Evolutionary conservation across 345 rosid genomes (phyloP).

Genomic region (Excoecaria cochinchinensis): DNA sequence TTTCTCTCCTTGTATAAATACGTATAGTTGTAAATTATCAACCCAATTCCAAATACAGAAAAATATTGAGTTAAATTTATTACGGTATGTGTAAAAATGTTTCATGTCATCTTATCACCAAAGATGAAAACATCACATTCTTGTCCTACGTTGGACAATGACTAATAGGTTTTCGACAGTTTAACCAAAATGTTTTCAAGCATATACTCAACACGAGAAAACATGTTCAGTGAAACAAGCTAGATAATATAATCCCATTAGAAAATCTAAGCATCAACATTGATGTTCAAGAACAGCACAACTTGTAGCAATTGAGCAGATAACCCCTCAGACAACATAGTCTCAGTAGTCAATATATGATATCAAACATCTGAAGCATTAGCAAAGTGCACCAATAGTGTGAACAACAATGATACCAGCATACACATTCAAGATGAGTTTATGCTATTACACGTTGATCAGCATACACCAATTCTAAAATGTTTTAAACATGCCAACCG

Average conservation of each 20-base stretch:
- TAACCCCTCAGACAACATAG: neutral
- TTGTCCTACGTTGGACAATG: neutral
- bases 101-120: neutral
- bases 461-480: neutral
- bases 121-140: neutral
- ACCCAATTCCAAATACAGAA: no score
- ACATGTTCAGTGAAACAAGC: no score
- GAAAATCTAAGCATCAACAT: neutral
- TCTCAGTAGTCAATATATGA: neutral
- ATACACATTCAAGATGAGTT: neutral
- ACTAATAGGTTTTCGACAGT: neutral
- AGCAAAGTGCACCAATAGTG: neutral
- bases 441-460: neutral
- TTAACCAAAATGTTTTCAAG: neutral
- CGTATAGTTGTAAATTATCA: no score
- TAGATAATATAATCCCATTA: neutral
- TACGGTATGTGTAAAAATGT: neutral
- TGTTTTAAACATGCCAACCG: neutral
- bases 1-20: no score
- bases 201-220: no score
- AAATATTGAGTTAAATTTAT: no score
- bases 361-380: constrained; percentile 5
- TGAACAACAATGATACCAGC: neutral
- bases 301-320: neutral
- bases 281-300: neutral